These are phyloP conservation scores for Henckelia pumila DNA, from an alignment of 257 asterid genomes.

Conservation along the genomic window DNA sequence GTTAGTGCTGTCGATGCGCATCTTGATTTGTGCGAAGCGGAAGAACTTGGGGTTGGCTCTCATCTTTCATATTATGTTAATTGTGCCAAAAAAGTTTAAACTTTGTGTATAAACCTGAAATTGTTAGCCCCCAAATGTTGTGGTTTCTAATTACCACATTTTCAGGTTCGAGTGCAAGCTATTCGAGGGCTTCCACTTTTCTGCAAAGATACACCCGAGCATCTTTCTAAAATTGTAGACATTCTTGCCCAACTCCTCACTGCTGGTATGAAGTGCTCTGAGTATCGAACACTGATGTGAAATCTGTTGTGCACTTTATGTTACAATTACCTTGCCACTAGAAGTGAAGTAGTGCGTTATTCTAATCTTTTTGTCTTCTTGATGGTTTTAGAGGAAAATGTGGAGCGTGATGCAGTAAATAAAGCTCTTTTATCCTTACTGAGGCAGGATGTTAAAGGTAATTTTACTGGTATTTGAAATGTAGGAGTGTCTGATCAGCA, in stretches of 20 bases:
- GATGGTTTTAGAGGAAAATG: constrained; percentile 66
- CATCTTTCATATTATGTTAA: not conserved
- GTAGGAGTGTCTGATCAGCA: constrained; percentile 1
- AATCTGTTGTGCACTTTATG: not conserved
- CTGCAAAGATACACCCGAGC: constrained; percentile 97
- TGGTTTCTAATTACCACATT: constrained; percentile 15
- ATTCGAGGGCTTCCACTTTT: constrained; percentile 95
- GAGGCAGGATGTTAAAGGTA: constrained; percentile 93
- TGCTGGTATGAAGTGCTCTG: constrained; percentile 56
- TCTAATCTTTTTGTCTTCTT: constrained; percentile 15
- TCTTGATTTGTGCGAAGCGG: constrained; percentile 94
- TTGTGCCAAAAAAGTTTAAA: not conserved
- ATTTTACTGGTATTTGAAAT: constrained; percentile 16
- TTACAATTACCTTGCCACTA: constrained; percentile 1
- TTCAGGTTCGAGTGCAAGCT: constrained; percentile 90
- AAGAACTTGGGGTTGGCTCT: constrained; percentile 83
- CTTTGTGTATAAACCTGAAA: not conserved
- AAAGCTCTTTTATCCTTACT: constrained; percentile 88
- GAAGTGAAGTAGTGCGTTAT: not conserved
- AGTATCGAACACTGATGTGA: constrained; percentile 22
- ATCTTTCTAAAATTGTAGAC: constrained; percentile 88
- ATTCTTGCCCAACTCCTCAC: constrained; percentile 95
- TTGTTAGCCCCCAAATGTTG: constrained; percentile 1
- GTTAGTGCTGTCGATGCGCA: constrained; percentile 80
- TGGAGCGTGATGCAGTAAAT: constrained; percentile 96